These are phyloP conservation scores for Dittrichia graveolens DNA, from an alignment of 129 eudicot species.

Conservation along the genomic window DNA sequence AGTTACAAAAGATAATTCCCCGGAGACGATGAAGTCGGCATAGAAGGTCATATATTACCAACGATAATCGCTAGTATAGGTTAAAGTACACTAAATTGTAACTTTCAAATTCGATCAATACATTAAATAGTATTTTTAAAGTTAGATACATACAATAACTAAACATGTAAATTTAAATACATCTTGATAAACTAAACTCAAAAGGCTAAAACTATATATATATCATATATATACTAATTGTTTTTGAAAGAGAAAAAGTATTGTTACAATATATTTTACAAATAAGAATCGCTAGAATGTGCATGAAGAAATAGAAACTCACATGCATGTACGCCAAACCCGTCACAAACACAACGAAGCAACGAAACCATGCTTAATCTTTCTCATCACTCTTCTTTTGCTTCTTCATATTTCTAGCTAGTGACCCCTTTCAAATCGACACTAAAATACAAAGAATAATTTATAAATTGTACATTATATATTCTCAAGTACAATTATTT, in stretches of 20 bases:
- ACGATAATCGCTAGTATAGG: no score
- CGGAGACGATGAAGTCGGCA: no score
- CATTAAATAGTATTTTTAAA: no score
- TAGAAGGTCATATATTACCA: no score
- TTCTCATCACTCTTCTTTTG: not conserved
- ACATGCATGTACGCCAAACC: constrained; percentile 26
- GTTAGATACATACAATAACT: no score
- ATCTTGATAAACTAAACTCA: no score
- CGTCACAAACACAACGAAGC: constrained; percentile 23
- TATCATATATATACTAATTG: no score
- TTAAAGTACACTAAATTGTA: no score
- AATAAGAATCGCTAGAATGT: not conserved
- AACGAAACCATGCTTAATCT: not conserved
- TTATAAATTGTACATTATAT: not conserved
- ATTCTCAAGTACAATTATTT: constrained; percentile 18
- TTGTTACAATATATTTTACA: not conserved
- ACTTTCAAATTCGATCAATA: no score
- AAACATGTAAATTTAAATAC: no score
- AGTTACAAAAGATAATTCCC: no score
- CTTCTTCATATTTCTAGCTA: constrained; percentile 19
- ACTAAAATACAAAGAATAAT: constrained; percentile 1
- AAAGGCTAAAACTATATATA: no score
- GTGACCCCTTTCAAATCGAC: constrained; percentile 22
- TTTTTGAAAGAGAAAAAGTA: not conserved
- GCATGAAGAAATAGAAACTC: constrained; percentile 10